Base-by-base conservation (phyloP, 352 stramenopile genomes). In the Phytophthora pinifolia region DNA sequence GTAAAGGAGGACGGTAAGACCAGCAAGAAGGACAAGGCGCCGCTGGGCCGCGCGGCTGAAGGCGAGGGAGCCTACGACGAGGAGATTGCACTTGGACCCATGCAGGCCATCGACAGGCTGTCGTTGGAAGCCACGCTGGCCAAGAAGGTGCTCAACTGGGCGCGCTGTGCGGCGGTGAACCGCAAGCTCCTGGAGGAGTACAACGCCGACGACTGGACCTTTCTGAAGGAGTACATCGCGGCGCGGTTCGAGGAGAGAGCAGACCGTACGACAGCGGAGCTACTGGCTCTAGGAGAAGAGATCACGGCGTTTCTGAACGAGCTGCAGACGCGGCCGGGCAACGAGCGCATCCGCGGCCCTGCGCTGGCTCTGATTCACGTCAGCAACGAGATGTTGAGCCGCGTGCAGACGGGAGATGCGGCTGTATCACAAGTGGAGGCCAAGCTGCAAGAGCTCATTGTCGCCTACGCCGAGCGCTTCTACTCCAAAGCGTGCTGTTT, bases 401-500 rank as follows among this genome's bases (percentile, higher is more conserved):
- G 67, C 3, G 47, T 89, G 2, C 62, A 70, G 25, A 22, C 48
- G 32, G 46, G 33, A 36, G 56, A 70, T 48, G 38, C 38, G 14
- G 44, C 49, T 44, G 41, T 83, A 8, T 25, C 44, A 20, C 32
- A 66, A n/a, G 53, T 71, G 14, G 83, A 93, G 41, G 32, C 32
- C 3, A 64, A 68, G 33, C 49, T 95, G 3, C 59, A 84, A 46
- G 61, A 75, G 17, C 44, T 59, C 14, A 78, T 94, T 12, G 22
- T 79, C 30, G 52, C 48, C 20, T 95, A 95, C 66, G 67, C 74
- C 32, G 65, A 88, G 20, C 70, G 64, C 7, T 92, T 93, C 65
- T 78, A 78, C 50, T 79, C 67, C 9, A 95, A 95, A 63, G 79
- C 78, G 41, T 93, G 83, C 74, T 95, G 85, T 54, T 93, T 95